These are phyloP conservation scores for Fonsecaea multimorphosa DNA, from an alignment of 2,329 filamentous ascomycete genomes.

Conservation along the genomic window DNA sequence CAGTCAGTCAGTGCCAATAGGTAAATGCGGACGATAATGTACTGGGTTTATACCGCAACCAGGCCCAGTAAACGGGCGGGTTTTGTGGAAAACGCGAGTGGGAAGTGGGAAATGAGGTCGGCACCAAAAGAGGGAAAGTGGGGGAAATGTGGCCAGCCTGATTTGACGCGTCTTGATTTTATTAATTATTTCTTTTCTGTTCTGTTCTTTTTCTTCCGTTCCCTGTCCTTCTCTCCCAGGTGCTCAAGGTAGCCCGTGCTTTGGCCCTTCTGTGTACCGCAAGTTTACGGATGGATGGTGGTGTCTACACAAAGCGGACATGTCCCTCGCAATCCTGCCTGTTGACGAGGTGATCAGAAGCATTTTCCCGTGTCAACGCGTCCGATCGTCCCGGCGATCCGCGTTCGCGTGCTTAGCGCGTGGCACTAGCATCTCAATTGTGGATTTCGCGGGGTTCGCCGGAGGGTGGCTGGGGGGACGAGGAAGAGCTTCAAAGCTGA, in stretches of 20 bases:
- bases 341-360: not conserved
- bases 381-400: conserved; percentile 9
- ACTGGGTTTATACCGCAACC: not conserved
- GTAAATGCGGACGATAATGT: not conserved
- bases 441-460: conserved; percentile 20
- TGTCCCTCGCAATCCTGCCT: not conserved
- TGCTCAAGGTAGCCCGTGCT: not conserved
- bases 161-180: not conserved
- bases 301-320: not conserved
- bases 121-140: not conserved
- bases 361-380: not conserved
- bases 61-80: not conserved
- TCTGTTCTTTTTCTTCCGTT: not conserved
- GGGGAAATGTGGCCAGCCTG: not conserved
- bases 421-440: conserved; percentile 11
- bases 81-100: not conserved
- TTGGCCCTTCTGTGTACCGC: not conserved
- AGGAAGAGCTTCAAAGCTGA: not conserved
- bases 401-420: conserved; percentile 22
- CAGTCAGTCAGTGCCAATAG: not conserved
- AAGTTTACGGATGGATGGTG: no score
- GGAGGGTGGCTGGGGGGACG: conserved; percentile 15
- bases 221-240: not conserved
- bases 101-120: not conserved
- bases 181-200: not conserved